These are phyloP conservation scores for Talaromyces piceae DNA, from an alignment of 2,329 filamentous ascomycete genomes.

Conservation along the genomic window DNA sequence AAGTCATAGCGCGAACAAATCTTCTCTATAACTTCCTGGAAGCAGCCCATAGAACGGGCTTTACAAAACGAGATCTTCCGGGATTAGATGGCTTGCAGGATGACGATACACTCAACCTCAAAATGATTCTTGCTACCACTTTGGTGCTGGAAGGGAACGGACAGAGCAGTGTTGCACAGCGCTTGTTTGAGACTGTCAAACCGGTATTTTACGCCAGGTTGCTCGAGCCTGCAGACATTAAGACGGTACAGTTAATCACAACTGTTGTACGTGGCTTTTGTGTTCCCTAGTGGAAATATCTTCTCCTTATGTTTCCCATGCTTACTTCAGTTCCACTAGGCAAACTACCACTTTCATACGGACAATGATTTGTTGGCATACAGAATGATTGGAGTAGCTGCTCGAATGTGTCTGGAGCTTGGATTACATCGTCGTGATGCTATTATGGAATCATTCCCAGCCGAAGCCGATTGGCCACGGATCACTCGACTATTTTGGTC, in stretches of 20 bases:
- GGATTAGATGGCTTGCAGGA: constrained; percentile 55
- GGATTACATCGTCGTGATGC: constrained; percentile 76
- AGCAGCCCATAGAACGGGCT: constrained; percentile 51
- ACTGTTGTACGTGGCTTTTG: constrained; percentile 33
- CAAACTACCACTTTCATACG: constrained; percentile 73
- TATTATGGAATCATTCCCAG: constrained; percentile 57
- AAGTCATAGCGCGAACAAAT: constrained; percentile 62
- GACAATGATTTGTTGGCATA: constrained; percentile 83
- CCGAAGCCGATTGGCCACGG: constrained; percentile 60
- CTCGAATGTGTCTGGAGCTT: constrained; percentile 69
- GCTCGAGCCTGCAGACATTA: constrained; percentile 50
- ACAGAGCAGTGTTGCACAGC: constrained; percentile 64
- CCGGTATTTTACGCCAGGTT: constrained; percentile 59
- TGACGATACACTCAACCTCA: constrained; percentile 63
- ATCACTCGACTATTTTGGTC: constrained; percentile 76
- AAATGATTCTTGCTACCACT: constrained; percentile 73
- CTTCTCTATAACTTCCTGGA: constrained; percentile 67
- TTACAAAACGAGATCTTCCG: constrained; percentile 47
- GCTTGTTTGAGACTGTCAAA: constrained; percentile 70
- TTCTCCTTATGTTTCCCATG: not conserved
- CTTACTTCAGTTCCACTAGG: constrained; percentile 34
- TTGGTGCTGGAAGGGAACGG: constrained; percentile 72
- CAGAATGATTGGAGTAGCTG: constrained; percentile 76
- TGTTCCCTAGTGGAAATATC: constrained; percentile 2
- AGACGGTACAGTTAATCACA: constrained; percentile 51